Evolutionary conservation across 2,329 filamentous ascomycete genomes (phyloP).

Genomic region (Cladosporium oxysporum): DNA sequence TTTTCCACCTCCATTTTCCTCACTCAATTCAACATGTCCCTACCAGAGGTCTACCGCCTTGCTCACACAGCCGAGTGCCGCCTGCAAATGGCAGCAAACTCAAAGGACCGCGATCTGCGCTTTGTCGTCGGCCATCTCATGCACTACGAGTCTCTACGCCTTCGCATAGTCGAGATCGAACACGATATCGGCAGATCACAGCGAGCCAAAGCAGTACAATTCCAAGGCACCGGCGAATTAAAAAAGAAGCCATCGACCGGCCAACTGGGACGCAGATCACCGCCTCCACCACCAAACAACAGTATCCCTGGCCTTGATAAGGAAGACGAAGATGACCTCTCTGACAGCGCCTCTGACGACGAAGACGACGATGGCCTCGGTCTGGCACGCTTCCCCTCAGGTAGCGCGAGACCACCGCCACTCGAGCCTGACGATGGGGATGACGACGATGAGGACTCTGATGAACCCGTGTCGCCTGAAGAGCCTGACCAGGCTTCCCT

Average conservation of each 20-base stretch:
- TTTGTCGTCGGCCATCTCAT: conserved; percentile 40
- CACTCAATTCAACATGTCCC: conserved; percentile 32
- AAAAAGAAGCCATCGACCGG: conserved; percentile 27
- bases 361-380: conserved; percentile 32
- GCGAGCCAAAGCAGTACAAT: conserved; percentile 27
- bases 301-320: conserved; percentile 24
- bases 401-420: conserved; percentile 25
- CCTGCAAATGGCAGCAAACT: conserved; percentile 35
- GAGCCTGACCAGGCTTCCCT: conserved; percentile 31
- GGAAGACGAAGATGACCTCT: conserved; percentile 27
- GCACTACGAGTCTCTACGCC: conserved; percentile 37
- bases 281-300: conserved; percentile 28
- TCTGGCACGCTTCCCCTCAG: conserved; percentile 35
- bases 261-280: conserved; percentile 30
- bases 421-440: conserved; percentile 31
- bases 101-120: conserved; percentile 38
- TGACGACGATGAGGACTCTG: conserved; percentile 32
- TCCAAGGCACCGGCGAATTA: conserved; percentile 33
- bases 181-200: conserved; percentile 32
- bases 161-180: conserved; percentile 41
- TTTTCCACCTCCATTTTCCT: neutral
- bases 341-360: conserved; percentile 26
- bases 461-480: conserved; percentile 33
- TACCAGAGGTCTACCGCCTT: conserved; percentile 37
- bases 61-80: conserved; percentile 40